Base-by-base conservation (phyloP, 208 protist genomes). In the Angomonas ambiguus region DNA sequence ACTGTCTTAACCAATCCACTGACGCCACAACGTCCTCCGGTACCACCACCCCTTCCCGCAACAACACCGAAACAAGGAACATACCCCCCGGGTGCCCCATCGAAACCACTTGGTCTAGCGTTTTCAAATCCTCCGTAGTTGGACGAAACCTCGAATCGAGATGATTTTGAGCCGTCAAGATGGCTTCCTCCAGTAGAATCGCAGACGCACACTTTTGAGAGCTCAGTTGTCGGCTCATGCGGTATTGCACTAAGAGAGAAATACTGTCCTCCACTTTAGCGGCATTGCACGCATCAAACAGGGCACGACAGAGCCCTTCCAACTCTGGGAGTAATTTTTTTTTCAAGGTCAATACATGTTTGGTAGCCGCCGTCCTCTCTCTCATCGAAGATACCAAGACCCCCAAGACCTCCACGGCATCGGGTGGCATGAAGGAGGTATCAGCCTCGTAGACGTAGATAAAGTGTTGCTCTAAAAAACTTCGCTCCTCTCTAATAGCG, bases 51-150 rank as follows among this genome's bases (percentile, higher is more conserved):
- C 90, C 90, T 31, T 89, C 77, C 27, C 80, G 79, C 35, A 95
- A 74, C 62, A 83, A 86, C 1, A 76, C 48, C 3, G 80, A 85
- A 10, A 93, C 77, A 49, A 65, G 63, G 38, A 88, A 59, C 85
- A 95, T 92, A 27, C 87, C 90, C 5, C 76, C 87, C 0, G 71
- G 59, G 53, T 95, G 90, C 0, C 85, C 72, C 0, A 22, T 32
- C 0, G 55, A 41, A 10, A 87, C 75, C 0, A 85, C 84, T 0
- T 57, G 60, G 53, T 95, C 90, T 1, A 95, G 71, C 10, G 82
- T 57, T 27, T 16, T 22, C 11, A 88, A 65, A 3, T 70, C 77
- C 0, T 65, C 20, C 13, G 28, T 25, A 2, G 32, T 20, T 25
- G 53, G 22, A 2, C 28, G 1, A 20, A 33, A 33, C 48, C 1